These are phyloP conservation scores for Meredithiella fracta DNA, from an alignment of 2,329 filamentous ascomycete genomes.

Conservation along the genomic window DNA sequence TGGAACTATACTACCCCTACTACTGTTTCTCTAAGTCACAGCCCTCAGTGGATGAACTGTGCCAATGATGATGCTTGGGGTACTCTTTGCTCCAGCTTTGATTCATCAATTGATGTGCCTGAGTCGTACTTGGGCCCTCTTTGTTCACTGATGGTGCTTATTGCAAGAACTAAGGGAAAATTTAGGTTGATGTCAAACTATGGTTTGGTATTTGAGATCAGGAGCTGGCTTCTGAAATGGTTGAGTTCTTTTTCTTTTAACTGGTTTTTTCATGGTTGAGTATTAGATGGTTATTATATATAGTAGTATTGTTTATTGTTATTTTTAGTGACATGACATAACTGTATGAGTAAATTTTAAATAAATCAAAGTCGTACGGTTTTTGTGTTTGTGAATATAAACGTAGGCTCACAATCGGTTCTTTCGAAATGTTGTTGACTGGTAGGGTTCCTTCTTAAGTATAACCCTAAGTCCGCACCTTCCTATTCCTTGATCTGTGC, in stretches of 20 bases:
- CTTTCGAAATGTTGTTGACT: too few relatives aligned
- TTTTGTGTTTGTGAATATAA: neutral
- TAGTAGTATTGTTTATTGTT: too few relatives aligned
- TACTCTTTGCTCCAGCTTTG: slow-evolving; percentile 16
- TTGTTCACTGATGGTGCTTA: slow-evolving; percentile 13
- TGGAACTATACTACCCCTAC: slow-evolving; percentile 16
- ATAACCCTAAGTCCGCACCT: too few relatives aligned
- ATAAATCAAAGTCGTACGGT: neutral
- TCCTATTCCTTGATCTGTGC: too few relatives aligned
- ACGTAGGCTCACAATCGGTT: too few relatives aligned
- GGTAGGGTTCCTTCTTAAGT: too few relatives aligned
- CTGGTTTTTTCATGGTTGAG: too few relatives aligned
- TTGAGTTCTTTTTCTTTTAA: too few relatives aligned
- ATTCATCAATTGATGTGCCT: slow-evolving; percentile 16
- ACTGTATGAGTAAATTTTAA: neutral
- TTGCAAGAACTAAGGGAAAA: slow-evolving; percentile 11
- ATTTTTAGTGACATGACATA: neutral
- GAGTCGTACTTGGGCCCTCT: slow-evolving; percentile 18
- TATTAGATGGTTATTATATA: too few relatives aligned
- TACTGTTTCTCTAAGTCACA: neutral
- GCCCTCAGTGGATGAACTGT: slow-evolving; percentile 17
- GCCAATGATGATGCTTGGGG: slow-evolving; percentile 17
- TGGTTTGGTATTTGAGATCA: too few relatives aligned
- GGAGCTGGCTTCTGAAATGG: too few relatives aligned
- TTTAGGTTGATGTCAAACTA: neutral